These are phyloP conservation scores for Verticillium klebahnii DNA, from an alignment of 2,329 filamentous ascomycete genomes.

Conservation along the genomic window DNA sequence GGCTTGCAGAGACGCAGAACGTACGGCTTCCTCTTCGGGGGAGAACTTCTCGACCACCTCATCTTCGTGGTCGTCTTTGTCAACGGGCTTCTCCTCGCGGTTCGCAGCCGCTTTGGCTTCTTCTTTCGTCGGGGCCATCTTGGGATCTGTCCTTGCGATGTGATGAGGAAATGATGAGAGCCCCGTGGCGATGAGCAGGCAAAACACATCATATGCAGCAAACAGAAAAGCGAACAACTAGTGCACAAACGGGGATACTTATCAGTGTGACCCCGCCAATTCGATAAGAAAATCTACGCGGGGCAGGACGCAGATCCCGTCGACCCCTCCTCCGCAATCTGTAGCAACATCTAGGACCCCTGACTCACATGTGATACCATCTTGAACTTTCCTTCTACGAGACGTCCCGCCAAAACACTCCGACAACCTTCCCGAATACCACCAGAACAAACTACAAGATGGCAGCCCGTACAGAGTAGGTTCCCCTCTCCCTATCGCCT, in stretches of 20 bases:
- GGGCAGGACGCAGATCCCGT: not conserved
- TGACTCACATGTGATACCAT: not conserved
- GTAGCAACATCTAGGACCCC: not conserved
- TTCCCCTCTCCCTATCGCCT: not conserved
- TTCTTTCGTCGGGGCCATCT: conserved; percentile 6
- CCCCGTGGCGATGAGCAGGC: not conserved
- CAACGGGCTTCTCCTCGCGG: not conserved
- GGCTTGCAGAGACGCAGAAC: conserved; percentile 16
- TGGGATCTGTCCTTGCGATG: conserved; percentile 7
- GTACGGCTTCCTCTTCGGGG: conserved; percentile 53
- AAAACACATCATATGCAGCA: not conserved
- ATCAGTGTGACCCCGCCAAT: not conserved
- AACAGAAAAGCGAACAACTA: not conserved
- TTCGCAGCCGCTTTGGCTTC: conserved; percentile 4
- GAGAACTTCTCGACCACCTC: conserved; percentile 35
- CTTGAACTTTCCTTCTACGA: not conserved
- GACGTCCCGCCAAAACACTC: not conserved
- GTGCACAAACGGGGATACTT: not conserved
- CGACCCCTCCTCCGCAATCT: not conserved
- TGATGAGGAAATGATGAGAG: not conserved
- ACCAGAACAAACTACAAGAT: conserved; percentile 11
- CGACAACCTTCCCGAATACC: not conserved
- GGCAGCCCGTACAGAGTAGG: conserved; percentile 26
- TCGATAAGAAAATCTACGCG: not conserved
- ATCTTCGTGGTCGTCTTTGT: conserved; percentile 20